Evolutionary conservation across 768 basidiomycete species (phyloP).

Genomic region (Suillus sp.): DNA sequence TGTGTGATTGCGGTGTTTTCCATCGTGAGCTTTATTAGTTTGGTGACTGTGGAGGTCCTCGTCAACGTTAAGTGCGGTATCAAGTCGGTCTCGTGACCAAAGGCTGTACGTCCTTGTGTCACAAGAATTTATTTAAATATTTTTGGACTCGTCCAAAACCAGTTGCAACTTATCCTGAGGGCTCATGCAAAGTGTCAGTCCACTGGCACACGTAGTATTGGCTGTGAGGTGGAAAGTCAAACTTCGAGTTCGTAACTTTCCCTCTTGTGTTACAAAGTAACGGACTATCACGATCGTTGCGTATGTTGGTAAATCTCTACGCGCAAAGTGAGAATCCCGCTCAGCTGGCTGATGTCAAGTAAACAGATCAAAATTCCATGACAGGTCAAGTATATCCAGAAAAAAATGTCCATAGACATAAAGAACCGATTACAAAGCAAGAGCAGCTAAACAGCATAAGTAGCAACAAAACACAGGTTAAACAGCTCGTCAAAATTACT

Average conservation of each 20-base stretch:
- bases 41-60: constrained; percentile 9
- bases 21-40: constrained; percentile 1
- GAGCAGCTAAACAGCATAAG: neutral
- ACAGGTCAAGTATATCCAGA: neutral
- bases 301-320: too few relatives aligned
- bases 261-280: too few relatives aligned
- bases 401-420: neutral
- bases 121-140: too few relatives aligned
- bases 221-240: too few relatives aligned
- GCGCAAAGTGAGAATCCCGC: too few relatives aligned
- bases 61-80: neutral
- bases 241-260: too few relatives aligned
- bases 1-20: constrained; percentile 7
- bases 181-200: too few relatives aligned
- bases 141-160: too few relatives aligned
- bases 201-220: too few relatives aligned
- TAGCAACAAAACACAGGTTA: neutral
- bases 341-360: neutral
- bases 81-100: neutral
- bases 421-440: neutral
- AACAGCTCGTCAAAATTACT: neutral
- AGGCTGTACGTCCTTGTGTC: too few relatives aligned
- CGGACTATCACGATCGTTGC: too few relatives aligned
- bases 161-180: too few relatives aligned
- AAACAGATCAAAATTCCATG: neutral